phyloP scores from a whole-genome alignment of 257 asterid species.

The Scutellaria barbata region DNA sequence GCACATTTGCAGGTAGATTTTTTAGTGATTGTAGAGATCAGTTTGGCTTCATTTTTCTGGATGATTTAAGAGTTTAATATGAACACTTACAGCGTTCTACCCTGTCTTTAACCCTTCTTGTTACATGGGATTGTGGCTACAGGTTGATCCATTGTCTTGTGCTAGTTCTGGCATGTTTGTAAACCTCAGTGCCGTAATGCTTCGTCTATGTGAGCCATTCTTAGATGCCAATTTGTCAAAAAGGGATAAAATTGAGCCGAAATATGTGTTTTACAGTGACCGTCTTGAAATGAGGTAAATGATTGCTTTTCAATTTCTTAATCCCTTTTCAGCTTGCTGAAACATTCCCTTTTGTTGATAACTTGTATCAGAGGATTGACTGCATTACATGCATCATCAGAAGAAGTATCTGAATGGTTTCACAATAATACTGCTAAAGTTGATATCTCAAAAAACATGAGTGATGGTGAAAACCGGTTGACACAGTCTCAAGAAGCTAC shows the following conservation, averaged over 20 bases:
- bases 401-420: slow-evolving; percentile 89
- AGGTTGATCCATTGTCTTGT: slow-evolving; percentile 91
- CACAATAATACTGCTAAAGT: slow-evolving; percentile 47
- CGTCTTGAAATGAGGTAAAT: slow-evolving; percentile 86
- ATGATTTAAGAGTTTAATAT: slow-evolving; percentile 19
- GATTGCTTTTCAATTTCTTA: slow-evolving; percentile 20
- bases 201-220: slow-evolving; percentile 92
- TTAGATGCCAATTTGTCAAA: slow-evolving; percentile 83
- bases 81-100: neutral
- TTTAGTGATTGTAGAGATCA: neutral
- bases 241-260: slow-evolving; percentile 90
- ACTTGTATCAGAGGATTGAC: slow-evolving; percentile 74
- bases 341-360: slow-evolving; percentile 22
- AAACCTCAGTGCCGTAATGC: slow-evolving; percentile 91
- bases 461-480: slow-evolving; percentile 62
- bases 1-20: slow-evolving; percentile 77
- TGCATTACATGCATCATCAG: slow-evolving; percentile 95
- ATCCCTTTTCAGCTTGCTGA: slow-evolving; percentile 16
- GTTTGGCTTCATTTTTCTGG: slow-evolving; percentile 22
- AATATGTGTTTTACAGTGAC: slow-evolving; percentile 60
- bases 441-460: slow-evolving; percentile 40
- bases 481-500: slow-evolving; percentile 77
- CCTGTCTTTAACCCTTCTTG: slow-evolving; percentile 19
- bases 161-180: slow-evolving; percentile 99
- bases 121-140: slow-evolving; percentile 32